Conservation (phyloP, 306 rosid species). For the Vigna angularis region DNA sequence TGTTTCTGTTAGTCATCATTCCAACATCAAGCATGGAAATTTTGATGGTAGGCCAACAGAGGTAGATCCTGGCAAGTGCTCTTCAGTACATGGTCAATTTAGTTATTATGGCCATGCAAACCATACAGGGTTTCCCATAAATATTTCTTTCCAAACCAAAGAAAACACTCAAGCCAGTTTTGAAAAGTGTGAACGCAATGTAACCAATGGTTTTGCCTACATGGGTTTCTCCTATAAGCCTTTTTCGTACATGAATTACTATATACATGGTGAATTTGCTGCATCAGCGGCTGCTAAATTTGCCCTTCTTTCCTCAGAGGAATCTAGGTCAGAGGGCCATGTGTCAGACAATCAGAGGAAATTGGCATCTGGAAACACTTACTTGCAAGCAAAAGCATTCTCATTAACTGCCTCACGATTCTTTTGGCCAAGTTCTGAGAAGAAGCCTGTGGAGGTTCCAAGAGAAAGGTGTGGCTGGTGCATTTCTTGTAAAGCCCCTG, state of each 20-base stretch:
- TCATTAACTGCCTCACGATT: constrained; percentile 81
- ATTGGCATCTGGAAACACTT: constrained; percentile 56
- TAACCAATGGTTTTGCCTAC: constrained; percentile 50
- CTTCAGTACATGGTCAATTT: constrained; percentile 47
- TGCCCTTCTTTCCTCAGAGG: constrained; percentile 77
- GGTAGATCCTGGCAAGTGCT: constrained; percentile 36
- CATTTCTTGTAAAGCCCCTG: constrained; percentile 82
- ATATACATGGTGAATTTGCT: constrained; percentile 90
- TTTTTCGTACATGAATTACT: constrained; percentile 75
- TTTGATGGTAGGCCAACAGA: constrained; percentile 52
- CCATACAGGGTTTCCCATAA: constrained; percentile 45
- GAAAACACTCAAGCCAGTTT: constrained; percentile 52
- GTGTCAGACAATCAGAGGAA: constrained; percentile 68
- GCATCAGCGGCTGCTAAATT: constrained; percentile 93
- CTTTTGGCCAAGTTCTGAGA: constrained; percentile 96
- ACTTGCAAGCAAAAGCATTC: constrained; percentile 89
- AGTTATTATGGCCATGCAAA: constrained; percentile 47
- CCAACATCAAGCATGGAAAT: constrained; percentile 45
- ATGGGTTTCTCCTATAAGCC: constrained; percentile 77
- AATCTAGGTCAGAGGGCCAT: constrained; percentile 67
- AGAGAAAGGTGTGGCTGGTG: constrained; percentile 99
- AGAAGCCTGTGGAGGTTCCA: constrained; percentile 93
- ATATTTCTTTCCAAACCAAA: constrained; percentile 54
- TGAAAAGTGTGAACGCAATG: constrained; percentile 51
- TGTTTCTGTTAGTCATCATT: constrained; percentile 52